Conservation (phyloP, 208 protist species). For the Borovskyia barvae region DNA sequence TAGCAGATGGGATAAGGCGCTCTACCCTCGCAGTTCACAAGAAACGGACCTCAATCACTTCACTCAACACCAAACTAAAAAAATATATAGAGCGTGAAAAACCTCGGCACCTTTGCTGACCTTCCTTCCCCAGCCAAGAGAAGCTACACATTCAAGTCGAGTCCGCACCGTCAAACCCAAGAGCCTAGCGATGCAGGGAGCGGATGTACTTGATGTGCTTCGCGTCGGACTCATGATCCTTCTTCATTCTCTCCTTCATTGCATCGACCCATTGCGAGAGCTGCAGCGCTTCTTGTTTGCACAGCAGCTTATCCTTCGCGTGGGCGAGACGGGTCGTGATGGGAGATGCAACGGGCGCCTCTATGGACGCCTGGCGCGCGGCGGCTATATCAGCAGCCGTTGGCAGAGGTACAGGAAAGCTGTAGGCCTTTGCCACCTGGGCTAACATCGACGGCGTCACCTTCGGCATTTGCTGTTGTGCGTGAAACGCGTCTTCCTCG, state of each 20-base stretch:
- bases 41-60: too few species aligned
- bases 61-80: too few species aligned
- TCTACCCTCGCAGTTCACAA: too few species aligned
- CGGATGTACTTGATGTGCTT: slow-evolving; percentile 30
- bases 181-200: slow-evolving; percentile 12
- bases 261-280: slow-evolving; percentile 16
- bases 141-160: too few species aligned
- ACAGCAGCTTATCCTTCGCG: slow-evolving; percentile 46
- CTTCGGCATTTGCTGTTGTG: slow-evolving; percentile 71
- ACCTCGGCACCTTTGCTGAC: too few species aligned
- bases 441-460: slow-evolving; percentile 33
- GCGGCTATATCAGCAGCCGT: slow-evolving; percentile 41
- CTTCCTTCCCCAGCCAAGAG: too few species aligned
- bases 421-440: slow-evolving; percentile 37
- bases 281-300: slow-evolving; percentile 25
- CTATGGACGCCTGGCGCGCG: slow-evolving; percentile 32
- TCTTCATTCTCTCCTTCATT: slow-evolving; percentile 20
- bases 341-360: slow-evolving; percentile 32
- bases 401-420: slow-evolving; percentile 57
- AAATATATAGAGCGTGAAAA: too few species aligned
- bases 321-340: slow-evolving; percentile 31
- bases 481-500: slow-evolving; percentile 81
- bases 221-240: slow-evolving; percentile 25
- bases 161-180: too few species aligned
- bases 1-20: too few species aligned